Conservation (phyloP, 2,329 filamentous ascomycete genomes). For the Chaetomiaceae sp. region DNA sequence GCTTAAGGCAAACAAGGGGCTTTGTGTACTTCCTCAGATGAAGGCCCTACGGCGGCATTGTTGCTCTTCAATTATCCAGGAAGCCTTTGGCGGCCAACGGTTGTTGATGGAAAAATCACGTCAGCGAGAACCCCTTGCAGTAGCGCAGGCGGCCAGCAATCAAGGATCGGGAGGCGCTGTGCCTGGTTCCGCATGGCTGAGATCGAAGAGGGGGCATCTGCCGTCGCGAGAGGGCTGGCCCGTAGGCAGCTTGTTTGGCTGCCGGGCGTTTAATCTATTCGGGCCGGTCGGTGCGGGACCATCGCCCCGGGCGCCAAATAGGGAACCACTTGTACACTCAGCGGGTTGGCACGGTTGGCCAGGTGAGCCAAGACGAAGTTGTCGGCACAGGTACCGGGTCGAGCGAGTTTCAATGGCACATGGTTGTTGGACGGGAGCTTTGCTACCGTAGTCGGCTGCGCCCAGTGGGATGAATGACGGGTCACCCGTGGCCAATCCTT, state of each 20-base stretch:
- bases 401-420: too few species aligned
- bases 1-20: not conserved
- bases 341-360: too few species aligned
- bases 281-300: conserved; percentile 5
- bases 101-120: conserved; percentile 10
- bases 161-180: conserved; percentile 8
- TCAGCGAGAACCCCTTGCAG: conserved; percentile 5
- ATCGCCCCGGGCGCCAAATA: conserved; percentile 1
- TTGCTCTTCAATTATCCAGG: too few species aligned
- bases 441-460: not conserved
- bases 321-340: too few species aligned
- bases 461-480: not conserved
- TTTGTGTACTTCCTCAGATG: conserved; percentile 2
- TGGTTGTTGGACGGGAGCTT: not conserved
- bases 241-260: conserved; percentile 1
- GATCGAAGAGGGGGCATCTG: not conserved
- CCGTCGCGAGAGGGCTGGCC: not conserved
- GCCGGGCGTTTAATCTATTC: conserved; percentile 10
- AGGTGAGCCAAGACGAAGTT: too few species aligned
- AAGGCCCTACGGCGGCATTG: conserved; percentile 4
- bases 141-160: not conserved
- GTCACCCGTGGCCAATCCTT: conserved; percentile 5
- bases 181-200: conserved; percentile 13
- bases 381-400: too few species aligned
- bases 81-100: conserved; percentile 8